Evolutionary conservation across 1,284 basidiomycete genomes (phyloP).

Genomic region (Cystobasidium slooffiae): DNA sequence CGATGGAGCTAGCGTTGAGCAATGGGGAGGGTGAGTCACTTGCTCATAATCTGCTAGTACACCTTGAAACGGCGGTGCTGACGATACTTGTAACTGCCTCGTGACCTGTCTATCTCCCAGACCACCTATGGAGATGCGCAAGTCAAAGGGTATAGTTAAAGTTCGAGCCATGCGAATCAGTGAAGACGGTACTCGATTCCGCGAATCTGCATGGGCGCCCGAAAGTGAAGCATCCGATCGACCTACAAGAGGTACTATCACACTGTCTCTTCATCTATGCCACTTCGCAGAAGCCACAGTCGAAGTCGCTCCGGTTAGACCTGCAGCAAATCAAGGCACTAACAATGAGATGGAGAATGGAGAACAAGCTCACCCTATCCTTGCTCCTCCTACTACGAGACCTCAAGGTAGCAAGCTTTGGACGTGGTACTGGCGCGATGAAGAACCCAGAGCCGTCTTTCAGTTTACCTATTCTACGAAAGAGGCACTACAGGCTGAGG

Average conservation of each 20-base stretch:
- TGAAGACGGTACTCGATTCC: slow-evolving; percentile 41
- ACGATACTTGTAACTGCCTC: background rate
- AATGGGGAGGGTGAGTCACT: slow-evolving; percentile 40
- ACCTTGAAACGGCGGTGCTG: background rate
- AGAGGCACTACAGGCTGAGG: slow-evolving; percentile 39
- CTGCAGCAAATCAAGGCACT: background rate
- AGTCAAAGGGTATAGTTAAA: slow-evolving; percentile 39
- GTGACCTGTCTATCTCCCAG: background rate
- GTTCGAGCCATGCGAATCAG: slow-evolving; percentile 43
- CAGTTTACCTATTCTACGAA: slow-evolving; percentile 38
- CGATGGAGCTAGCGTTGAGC: slow-evolving; percentile 30
- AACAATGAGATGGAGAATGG: background rate
- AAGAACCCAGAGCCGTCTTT: slow-evolving; percentile 38
- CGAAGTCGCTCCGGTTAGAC: slow-evolving; percentile 9
- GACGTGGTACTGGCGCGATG: slow-evolving; percentile 44
- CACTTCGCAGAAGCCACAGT: slow-evolving; percentile 41
- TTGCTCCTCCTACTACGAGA: slow-evolving; percentile 33
- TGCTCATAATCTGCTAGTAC: background rate
- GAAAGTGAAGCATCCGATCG: background rate
- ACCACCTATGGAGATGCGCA: slow-evolving; percentile 42
- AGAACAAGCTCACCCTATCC: slow-evolving; percentile 22
- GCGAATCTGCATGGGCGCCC: slow-evolving; percentile 39
- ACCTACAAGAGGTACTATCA: slow-evolving; percentile 30
- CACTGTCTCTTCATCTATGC: slow-evolving; percentile 40
- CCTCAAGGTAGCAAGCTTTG: slow-evolving; percentile 38